phyloP scores from a whole-genome alignment of 495 filamentous ascomycete genomes.

The Tricharina praecox region DNA sequence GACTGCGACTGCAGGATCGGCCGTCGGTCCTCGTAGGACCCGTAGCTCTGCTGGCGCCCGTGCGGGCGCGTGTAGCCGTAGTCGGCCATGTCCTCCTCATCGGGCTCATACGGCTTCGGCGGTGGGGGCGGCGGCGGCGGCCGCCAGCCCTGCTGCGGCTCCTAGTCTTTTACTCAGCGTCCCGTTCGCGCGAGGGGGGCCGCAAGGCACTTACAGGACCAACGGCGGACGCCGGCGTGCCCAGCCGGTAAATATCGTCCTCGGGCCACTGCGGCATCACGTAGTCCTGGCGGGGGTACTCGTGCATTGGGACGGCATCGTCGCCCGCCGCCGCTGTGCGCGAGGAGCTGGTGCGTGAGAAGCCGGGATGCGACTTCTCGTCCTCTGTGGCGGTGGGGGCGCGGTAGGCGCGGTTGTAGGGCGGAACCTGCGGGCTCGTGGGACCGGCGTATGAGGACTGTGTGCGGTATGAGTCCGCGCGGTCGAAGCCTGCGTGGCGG shows the following conservation, averaged over 20 bases:
- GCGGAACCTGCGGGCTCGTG: no score
- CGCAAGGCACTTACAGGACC: background rate
- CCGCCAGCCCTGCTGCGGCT: background rate
- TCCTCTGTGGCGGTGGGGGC: no score
- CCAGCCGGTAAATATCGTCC: constrained; percentile 2
- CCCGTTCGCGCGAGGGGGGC: background rate
- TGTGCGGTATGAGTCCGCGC: no score
- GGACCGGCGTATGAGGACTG: no score
- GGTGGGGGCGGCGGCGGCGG: background rate
- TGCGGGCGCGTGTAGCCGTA: background rate
- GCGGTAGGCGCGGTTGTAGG: no score
- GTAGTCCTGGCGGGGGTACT: constrained; percentile 32
- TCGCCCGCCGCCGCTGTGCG: background rate
- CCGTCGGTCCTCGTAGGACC: constrained; percentile 34
- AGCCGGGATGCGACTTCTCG: no score
- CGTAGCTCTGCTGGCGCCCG: constrained; percentile 11
- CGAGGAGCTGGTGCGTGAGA: no score
- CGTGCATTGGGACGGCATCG: background rate
- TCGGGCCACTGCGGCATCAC: constrained; percentile 1
- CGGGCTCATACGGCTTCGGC: background rate
- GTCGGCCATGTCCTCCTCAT: background rate
- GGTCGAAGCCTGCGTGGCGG: no score
- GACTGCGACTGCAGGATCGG: constrained; percentile 45
- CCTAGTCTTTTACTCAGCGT: background rate
- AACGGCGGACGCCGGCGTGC: background rate